Evolutionary conservation across 2,329 filamentous ascomycete genomes (phyloP), one percentile per base, ranked within the genome.

Genomic region (Mycosphaerella sp.): DNA sequence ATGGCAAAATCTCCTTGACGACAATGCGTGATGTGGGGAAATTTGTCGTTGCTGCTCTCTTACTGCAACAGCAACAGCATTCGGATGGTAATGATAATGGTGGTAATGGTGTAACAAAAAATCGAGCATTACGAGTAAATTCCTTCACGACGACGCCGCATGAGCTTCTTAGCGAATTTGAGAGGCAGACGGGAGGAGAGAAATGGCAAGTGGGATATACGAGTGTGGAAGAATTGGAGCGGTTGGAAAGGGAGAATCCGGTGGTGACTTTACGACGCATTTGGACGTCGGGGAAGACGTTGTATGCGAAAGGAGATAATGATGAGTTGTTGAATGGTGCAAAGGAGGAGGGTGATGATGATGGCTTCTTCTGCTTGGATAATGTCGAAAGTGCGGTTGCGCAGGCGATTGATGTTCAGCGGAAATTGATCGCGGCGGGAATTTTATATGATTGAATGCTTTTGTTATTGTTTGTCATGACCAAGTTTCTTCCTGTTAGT

Each of bases 11-110:
- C 56, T 83, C 82, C 36, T 80, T 90, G 62, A 88, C 83, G 2
- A 85, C 82, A 2, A 87, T 87, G 81, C 73, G 75, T 21, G 87
- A 90, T 62, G 84, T 88, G 8, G 86, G 85, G 4, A 82, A 80
- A 52, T 76, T 85, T 23, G 76, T 88, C 1, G 80, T 82, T 1
- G 80, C 80, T 0, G 78, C 83, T 0, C 74, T 89, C 11, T 74
- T 73, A 12, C 79, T 83, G 14, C 14, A 17, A 17, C 14, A 17
- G 14, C 14, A 17, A 17, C 14, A 17, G 14, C 14, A 17, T 17
- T 17, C 14, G 14, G 14, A 17, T 17, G 14, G 14, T 17, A 17
- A 17, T 17, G 14, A 1, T 17, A 17, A 17, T 17, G 14, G 14
- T 17, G 14, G 14, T 17, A 17, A 17, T 17, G 69, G 77, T 8